Percentiles rank a stretch among this genome's conserved stretches.
Evolutionary conservation across 2,329 filamentous ascomycete species (phyloP).

Genomic region (Clonostachys rhizophaga): DNA sequence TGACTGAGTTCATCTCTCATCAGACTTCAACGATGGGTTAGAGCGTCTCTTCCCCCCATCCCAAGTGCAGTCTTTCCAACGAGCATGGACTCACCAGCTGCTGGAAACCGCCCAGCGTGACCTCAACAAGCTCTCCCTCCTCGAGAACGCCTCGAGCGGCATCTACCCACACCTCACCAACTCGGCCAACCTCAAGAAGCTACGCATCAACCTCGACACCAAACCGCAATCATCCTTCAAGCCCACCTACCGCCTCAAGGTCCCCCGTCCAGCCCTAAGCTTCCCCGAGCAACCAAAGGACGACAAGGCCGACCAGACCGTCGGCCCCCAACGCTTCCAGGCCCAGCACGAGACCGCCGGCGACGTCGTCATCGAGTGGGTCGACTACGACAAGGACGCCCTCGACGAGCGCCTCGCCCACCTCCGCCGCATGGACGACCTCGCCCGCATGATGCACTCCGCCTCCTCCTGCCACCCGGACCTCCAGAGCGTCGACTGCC

Average conservation of each 20-base stretch:
- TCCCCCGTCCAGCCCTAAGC: conserved; percentile 22
- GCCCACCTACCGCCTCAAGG: conserved; percentile 34
- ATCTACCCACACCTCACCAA: conserved; percentile 34
- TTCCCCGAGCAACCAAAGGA: conserved; percentile 5
- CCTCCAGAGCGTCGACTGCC: conserved; percentile 39
- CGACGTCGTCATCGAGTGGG: conserved; percentile 37
- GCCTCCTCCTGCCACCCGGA: conserved; percentile 37
- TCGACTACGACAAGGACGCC: conserved; percentile 34
- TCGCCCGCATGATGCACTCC: conserved; percentile 40
- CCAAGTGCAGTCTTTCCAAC: conserved; percentile 32
- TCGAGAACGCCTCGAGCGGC: conserved; percentile 33
- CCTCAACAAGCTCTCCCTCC: conserved; percentile 30
- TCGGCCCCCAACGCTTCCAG: conserved; percentile 15
- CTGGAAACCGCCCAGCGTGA: conserved; percentile 38
- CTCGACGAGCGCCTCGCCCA: conserved; percentile 35
- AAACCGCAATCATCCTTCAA: conserved; percentile 31
- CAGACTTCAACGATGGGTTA: conserved; percentile 41
- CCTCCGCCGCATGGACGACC: conserved; percentile 37
- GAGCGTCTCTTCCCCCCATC: conserved; percentile 38
- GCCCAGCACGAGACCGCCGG: conserved; percentile 23
- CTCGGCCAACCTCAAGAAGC: conserved; percentile 36
- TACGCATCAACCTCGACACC: conserved; percentile 39
- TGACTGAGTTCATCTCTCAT: not conserved
- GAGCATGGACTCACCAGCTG: conserved; percentile 40
- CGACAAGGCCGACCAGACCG: not conserved